These are phyloP conservation scores for Macrocystidia cucumis DNA, from an alignment of 1,284 basidiomycete genomes.

Conservation along the genomic window DNA sequence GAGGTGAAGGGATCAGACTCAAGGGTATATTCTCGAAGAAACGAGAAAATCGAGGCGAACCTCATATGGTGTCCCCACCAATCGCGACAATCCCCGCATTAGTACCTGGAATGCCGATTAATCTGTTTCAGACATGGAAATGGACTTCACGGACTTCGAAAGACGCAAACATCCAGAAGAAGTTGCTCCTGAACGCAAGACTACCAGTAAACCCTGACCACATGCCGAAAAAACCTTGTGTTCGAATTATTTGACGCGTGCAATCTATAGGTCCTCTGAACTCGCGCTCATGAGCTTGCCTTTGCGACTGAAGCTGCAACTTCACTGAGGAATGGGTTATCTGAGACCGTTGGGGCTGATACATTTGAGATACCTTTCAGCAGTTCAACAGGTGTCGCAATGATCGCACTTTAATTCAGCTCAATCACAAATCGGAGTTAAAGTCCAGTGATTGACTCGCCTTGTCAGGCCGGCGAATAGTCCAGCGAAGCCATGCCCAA, in stretches of 20 bases:
- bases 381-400: slow-evolving; percentile 69
- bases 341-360: slow-evolving; percentile 2
- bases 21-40: background rate
- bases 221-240: slow-evolving; percentile 50
- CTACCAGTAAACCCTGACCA: slow-evolving; percentile 63
- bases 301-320: slow-evolving; percentile 67
- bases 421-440: slow-evolving; percentile 4
- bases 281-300: slow-evolving; percentile 42
- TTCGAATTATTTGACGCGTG: slow-evolving; percentile 41
- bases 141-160: slow-evolving; percentile 37
- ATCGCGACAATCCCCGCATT: slow-evolving; percentile 46
- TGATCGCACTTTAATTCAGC: slow-evolving; percentile 35
- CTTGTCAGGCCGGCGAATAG: slow-evolving; percentile 74
- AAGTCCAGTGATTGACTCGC: slow-evolving; percentile 19
- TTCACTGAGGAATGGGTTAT: slow-evolving; percentile 41
- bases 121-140: slow-evolving; percentile 1
- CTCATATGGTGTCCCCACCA: slow-evolving; percentile 48
- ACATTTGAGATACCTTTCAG: slow-evolving; percentile 44
- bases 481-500: slow-evolving; percentile 63
- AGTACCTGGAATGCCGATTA: slow-evolving; percentile 28
- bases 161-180: slow-evolving; percentile 63
- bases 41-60: slow-evolving; percentile 20
- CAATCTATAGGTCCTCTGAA: slow-evolving; percentile 64
- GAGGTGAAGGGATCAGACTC: slow-evolving; percentile 3
- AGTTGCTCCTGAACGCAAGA: slow-evolving; percentile 54